Evolutionary conservation across 1,139 yeast genomes (phyloP), one percentile per base, ranked within the genome.

Genomic region (Diutina scorzettiae): DNA sequence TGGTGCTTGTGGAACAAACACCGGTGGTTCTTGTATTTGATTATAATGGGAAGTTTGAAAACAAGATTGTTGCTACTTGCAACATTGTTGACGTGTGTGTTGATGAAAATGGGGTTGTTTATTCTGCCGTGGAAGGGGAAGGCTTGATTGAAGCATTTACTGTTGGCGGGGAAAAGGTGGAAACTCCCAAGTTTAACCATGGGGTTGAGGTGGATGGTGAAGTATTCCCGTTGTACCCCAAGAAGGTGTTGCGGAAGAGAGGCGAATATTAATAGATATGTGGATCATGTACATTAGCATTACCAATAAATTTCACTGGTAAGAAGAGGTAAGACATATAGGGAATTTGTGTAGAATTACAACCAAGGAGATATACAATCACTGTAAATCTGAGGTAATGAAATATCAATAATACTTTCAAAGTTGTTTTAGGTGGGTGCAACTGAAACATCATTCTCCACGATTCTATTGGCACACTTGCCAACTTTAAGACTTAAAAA

Each of bases 241-340:
- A 77, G 31, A 71, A 73, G 46, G 70, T 77, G 37, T 67, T 86
- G 51, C 78, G 95, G 55, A 86, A 86, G 62, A 78, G 94, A 59
- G 82, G 93, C 48, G 95, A 85, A 56, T 86, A 82, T 47, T 66
- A 47, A 36, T 19, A n/a, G n/a, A n/a, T n/a, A n/a, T n/a, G n/a
- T n/a, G n/a, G n/a, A n/a, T n/a, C n/a, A n/a, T n/a, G n/a, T n/a
- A n/a, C n/a, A n/a, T n/a, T n/a, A n/a, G n/a, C n/a, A n/a, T n/a
- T n/a, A n/a, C n/a, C n/a, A n/a, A n/a, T n/a, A n/a, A n/a, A n/a
- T n/a, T n/a, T n/a, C n/a, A n/a, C n/a, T n/a, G n/a, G n/a, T n/a
- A n/a, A n/a, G n/a, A n/a, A n/a, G n/a, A n/a, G n/a, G n/a, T n/a
- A n/a, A n/a, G n/a, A n/a, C n/a, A n/a, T n/a, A n/a, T n/a, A n/a